Conservation (phyloP, 495 filamentous ascomycete species). For the Friedmanniomyces simplex region DNA sequence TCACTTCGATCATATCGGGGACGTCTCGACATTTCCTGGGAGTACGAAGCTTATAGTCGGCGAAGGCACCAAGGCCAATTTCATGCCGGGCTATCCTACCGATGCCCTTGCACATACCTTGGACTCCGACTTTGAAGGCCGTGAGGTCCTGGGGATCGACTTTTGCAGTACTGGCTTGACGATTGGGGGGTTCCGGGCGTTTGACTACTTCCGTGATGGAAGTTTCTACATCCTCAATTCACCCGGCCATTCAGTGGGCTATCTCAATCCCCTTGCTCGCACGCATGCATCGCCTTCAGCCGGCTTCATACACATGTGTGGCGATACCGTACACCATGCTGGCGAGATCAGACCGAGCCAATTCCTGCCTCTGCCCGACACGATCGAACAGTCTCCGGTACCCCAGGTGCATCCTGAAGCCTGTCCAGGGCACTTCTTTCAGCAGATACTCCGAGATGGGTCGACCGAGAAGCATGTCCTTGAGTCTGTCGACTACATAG, state of each 20-base stretch:
- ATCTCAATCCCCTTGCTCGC: conserved; percentile 35
- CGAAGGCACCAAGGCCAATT: conserved; percentile 39
- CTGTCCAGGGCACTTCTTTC: conserved; percentile 13
- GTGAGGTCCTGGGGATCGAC: conserved; percentile 12
- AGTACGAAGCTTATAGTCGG: conserved; percentile 43
- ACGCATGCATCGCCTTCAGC: conserved; percentile 75
- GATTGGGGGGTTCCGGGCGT: conserved; percentile 40
- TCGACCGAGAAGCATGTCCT: conserved; percentile 5
- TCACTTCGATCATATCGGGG: conserved; percentile 55
- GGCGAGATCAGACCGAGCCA: conserved; percentile 12
- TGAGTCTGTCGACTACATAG: not conserved
- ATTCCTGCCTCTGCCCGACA: conserved; percentile 9
- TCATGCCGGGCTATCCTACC: conserved; percentile 45
- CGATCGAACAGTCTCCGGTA: conserved; percentile 7
- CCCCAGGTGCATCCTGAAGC: not conserved
- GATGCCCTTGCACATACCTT: conserved; percentile 4
- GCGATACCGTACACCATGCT: conserved; percentile 11
- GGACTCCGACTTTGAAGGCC: conserved; percentile 12
- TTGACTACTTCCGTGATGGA: conserved; percentile 45
- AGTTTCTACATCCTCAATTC: conserved; percentile 37
- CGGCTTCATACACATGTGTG: conserved; percentile 33
- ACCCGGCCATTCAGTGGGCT: conserved; percentile 39
- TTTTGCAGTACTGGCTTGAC: not conserved
- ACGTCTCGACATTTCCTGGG: conserved; percentile 42
- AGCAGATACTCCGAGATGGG: conserved; percentile 4